A percentile compares a stretch with the other conserved stretches of the same genome.
phyloP scores from a whole-genome alignment of 169 alveolate genomes.

The Plasmodium inui region DNA sequence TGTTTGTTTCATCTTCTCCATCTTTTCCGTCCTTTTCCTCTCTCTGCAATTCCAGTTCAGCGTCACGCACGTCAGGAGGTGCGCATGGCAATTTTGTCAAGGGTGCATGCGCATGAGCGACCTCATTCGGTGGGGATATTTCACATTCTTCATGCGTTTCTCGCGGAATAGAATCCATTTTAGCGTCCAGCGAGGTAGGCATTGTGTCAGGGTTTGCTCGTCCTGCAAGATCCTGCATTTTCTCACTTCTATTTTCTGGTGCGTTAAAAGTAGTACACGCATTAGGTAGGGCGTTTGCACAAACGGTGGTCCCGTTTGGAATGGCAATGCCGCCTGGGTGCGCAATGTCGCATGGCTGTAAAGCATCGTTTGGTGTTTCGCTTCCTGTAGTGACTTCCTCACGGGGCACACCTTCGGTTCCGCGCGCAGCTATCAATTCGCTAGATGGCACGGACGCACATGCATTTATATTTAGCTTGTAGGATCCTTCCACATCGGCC shows the following conservation, averaged over 20 bases:
- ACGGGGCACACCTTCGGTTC: background rate
- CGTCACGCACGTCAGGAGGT: background rate
- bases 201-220: background rate
- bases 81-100: background rate
- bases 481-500: background rate
- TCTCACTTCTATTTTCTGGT: background rate
- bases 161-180: background rate
- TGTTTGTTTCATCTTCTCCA: background rate
- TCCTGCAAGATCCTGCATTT: background rate
- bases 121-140: background rate
- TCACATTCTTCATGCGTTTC: background rate
- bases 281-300: background rate
- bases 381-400: background rate
- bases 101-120: background rate
- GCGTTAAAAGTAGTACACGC: background rate
- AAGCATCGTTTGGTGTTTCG: background rate
- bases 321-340: background rate
- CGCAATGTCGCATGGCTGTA: background rate
- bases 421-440: background rate
- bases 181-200: background rate
- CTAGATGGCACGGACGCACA: background rate
- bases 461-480: background rate
- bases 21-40: background rate
- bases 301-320: background rate
- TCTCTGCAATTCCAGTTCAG: background rate